Base-by-base conservation (phyloP, 2,329 filamentous ascomycete species). In the Tolypocladium endophyticum region DNA sequence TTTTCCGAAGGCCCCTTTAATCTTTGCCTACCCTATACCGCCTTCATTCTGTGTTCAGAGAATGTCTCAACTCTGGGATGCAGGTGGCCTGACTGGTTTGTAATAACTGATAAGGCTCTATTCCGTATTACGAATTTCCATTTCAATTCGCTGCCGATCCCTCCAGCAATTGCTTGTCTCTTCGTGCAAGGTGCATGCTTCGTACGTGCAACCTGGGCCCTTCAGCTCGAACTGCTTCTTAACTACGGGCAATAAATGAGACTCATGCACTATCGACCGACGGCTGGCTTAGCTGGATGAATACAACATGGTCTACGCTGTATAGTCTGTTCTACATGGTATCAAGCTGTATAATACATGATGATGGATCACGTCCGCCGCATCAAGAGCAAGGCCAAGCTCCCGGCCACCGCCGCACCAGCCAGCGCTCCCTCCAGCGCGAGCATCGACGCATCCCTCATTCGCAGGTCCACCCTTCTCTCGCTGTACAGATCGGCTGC, bases 381-480 rank as follows among this genome's bases (percentile, higher is more conserved):
- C 55, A 78, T 70, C 28, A 81, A 64, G 52, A 83, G 67, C 50
- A 86, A 64, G 6, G 79, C 78, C 58, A 87, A 66, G 45, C 82
- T 72, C 41, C 80, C 81, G 58, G 81, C 81, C 20, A 88, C 64
- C 0, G 80, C 78, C 14, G 85, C 87, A n/a, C 89, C 88, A 0
- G 84, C 81, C 35, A 83, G 79, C 9, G 82, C 85, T 59, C 87
- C 83, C 72, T 92, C 84, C 41, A 90, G 73, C 56, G 83, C 86
- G 64, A 89, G 76, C n/a, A 87, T 73, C 2, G 88, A 90, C 38
- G 88, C 75, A 66, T 92, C 88, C 58, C 83, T 81, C 77, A 89
- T 89, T 52, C 82, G 82, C 62, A 90, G 67, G 56, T 81, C 77
- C 67, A 91, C 76, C 62, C 74, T 75, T 64, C 85, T 79, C 59